Percentiles rank a stretch among this genome's conserved stretches.
Conservation (phyloP, 2,329 filamentous ascomycete species). For the Chaetomiaceae sp. region DNA sequence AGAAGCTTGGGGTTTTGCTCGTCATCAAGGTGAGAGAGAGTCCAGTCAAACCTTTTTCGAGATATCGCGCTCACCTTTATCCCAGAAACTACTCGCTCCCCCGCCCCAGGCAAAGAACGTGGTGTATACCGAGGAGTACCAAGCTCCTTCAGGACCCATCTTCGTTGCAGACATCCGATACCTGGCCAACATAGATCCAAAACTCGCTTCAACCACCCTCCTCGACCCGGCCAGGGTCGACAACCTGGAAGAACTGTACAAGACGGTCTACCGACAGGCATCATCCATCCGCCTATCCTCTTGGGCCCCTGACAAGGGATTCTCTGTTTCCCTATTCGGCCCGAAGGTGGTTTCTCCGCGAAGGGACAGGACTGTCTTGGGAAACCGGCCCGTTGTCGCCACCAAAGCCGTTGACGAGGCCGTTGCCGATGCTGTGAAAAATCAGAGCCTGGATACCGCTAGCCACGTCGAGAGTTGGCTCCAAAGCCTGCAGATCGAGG, state of each 20-base stretch:
- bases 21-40: constrained; percentile 6
- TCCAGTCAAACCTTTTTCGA: not conserved
- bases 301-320: constrained; percentile 8
- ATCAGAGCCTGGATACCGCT: not conserved
- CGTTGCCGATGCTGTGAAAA: not conserved
- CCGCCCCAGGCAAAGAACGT: constrained; percentile 19
- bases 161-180: constrained; percentile 27
- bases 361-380: constrained; percentile 1
- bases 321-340: constrained; percentile 14
- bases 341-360: constrained; percentile 4
- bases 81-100: constrained; percentile 9
- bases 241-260: constrained; percentile 17
- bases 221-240: constrained; percentile 24
- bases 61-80: not conserved
- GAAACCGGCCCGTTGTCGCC: constrained; percentile 4
- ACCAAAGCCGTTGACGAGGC: not conserved
- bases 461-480: constrained; percentile 9
- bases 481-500: not conserved
- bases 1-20: constrained; percentile 22
- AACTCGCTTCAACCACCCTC: constrained; percentile 28
- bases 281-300: constrained; percentile 28
- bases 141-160: not conserved
- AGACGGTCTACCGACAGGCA: constrained; percentile 20
- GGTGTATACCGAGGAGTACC: constrained; percentile 26
- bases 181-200: constrained; percentile 28